These are phyloP conservation scores for Elsinoe fawcettii DNA, from an alignment of 2,329 filamentous ascomycete species.

Conservation along the genomic window DNA sequence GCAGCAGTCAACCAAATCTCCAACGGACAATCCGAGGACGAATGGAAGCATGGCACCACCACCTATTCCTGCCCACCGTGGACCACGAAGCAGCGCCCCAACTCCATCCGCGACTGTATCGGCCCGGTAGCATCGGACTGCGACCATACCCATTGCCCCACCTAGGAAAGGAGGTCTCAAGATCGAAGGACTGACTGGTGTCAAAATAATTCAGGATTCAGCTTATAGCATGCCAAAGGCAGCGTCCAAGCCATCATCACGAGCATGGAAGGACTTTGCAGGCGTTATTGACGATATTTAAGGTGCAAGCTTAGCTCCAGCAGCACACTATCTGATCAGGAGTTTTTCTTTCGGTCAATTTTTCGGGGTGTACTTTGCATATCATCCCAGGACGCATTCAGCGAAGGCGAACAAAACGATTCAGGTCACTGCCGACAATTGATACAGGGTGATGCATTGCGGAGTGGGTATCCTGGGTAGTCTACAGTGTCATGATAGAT, in stretches of 20 bases:
- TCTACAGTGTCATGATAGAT: background rate
- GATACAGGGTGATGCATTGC: background rate
- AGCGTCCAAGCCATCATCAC: background rate
- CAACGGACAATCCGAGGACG: background rate
- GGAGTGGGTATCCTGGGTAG: conserved; percentile 4
- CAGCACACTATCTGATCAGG: background rate
- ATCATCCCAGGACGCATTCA: background rate
- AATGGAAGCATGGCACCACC: conserved; percentile 5
- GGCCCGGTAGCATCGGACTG: conserved; percentile 4
- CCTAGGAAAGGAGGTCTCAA: background rate
- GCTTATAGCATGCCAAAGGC: background rate
- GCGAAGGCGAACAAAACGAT: background rate
- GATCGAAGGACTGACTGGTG: background rate
- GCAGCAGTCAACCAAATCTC: background rate
- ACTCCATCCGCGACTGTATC: background rate
- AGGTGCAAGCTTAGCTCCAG: background rate
- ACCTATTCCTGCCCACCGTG: background rate
- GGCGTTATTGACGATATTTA: background rate
- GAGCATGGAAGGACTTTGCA: background rate
- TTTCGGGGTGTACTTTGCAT: background rate
- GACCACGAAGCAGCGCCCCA: background rate
- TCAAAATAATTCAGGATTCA: background rate
- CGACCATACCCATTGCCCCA: background rate
- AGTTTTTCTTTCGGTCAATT: background rate
- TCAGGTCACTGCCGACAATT: background rate